Conservation (phyloP, 208 protist genomes). For the Crithidia expoeki region DNA sequence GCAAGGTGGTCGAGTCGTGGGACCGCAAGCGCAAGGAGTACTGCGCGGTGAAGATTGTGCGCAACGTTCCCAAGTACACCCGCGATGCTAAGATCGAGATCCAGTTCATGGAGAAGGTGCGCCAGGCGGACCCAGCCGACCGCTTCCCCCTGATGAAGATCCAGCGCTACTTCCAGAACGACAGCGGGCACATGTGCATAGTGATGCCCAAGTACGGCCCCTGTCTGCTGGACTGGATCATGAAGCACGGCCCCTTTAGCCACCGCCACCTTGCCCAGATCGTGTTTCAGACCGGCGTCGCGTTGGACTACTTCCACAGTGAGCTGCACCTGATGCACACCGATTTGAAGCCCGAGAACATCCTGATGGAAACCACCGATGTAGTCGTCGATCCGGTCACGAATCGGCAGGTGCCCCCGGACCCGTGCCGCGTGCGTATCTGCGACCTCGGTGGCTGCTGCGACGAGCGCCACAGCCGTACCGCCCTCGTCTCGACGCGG, state of each 20-base stretch:
- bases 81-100: conserved; percentile 89
- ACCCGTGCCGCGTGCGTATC: conserved; percentile 61
- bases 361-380: conserved; percentile 72
- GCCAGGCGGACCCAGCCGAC: conserved; percentile 66
- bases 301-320: conserved; percentile 81
- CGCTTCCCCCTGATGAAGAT: conserved; percentile 81
- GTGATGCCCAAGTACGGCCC: conserved; percentile 72
- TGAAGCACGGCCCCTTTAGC: conserved; percentile 72
- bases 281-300: conserved; percentile 69
- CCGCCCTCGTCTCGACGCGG: conserved; percentile 41
- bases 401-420: conserved; percentile 37
- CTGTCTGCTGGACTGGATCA: conserved; percentile 85
- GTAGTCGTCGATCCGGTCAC: conserved; percentile 81
- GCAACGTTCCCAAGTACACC: conserved; percentile 85
- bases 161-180: conserved; percentile 83
- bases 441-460: conserved; percentile 63
- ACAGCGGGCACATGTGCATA: conserved; percentile 85
- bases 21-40: conserved; percentile 87
- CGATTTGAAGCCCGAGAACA: conserved; percentile 85
- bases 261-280: conserved; percentile 82
- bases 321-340: conserved; percentile 81
- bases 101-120: conserved; percentile 84
- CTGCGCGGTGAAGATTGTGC: conserved; percentile 90
- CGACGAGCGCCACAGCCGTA: conserved; percentile 41
- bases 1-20: conserved; percentile 90